Conservation (phyloP, 2,329 filamentous ascomycete genomes). For the Neodidymelliopsis sp. region DNA sequence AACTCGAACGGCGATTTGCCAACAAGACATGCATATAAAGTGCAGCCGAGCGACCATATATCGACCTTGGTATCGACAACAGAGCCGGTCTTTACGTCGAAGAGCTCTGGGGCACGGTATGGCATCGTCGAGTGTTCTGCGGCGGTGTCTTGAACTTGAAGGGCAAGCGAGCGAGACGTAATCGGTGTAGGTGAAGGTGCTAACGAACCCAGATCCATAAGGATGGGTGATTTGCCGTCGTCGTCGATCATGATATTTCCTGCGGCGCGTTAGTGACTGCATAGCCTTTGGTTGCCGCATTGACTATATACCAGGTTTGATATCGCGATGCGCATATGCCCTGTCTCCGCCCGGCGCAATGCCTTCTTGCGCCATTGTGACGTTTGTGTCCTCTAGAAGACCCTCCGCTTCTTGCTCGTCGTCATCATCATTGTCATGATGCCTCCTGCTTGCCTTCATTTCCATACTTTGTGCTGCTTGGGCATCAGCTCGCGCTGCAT, state of each 20-base stretch:
- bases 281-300: no score
- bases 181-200: slow-evolving; percentile 87
- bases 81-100: slow-evolving; percentile 93
- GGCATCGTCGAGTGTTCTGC: slow-evolving; percentile 99
- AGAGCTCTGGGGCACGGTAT: slow-evolving; percentile 95
- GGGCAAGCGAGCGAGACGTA: slow-evolving; percentile 85
- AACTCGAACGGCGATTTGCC: slow-evolving; percentile 98
- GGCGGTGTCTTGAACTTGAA: slow-evolving; percentile 91
- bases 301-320: slow-evolving; percentile 85
- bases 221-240: slow-evolving; percentile 83
- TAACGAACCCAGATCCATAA: slow-evolving; percentile 97
- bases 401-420: slow-evolving; percentile 80
- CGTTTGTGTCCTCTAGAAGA: slow-evolving; percentile 82
- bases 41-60: slow-evolving; percentile 97
- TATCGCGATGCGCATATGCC: slow-evolving; percentile 93
- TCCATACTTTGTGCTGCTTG: slow-evolving; percentile 55
- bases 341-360: slow-evolving; percentile 72
- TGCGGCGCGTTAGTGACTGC: slow-evolving; percentile 39
- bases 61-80: slow-evolving; percentile 96
- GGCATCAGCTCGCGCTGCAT: slow-evolving; percentile 63
- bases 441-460: slow-evolving; percentile 51
- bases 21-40: slow-evolving; percentile 94
- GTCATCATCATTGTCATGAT: slow-evolving; percentile 63
- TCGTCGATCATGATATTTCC: slow-evolving; percentile 99
- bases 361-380: slow-evolving; percentile 70